Percentiles rank a stretch among this genome's conserved stretches.
Conservation (phyloP, 2,329 filamentous ascomycete genomes). For the Raffaelea albimanens region DNA sequence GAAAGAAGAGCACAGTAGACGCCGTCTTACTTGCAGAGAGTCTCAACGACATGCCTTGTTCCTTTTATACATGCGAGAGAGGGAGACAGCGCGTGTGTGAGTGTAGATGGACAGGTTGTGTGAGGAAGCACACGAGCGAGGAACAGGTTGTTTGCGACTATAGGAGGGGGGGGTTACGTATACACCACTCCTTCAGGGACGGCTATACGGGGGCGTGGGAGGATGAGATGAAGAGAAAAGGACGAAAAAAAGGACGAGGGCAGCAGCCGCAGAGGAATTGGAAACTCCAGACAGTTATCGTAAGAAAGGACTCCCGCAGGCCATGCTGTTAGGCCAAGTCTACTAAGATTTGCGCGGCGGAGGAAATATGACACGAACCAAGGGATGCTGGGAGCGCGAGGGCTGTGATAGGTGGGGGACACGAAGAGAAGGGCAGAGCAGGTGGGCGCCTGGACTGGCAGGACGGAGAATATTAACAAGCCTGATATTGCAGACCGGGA, state of each 20-base stretch:
- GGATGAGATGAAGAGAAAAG: not conserved
- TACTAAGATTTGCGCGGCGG: no score
- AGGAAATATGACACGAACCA: no score
- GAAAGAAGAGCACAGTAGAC: no score
- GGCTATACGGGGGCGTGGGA: not conserved
- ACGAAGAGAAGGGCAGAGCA: no score
- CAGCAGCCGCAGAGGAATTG: not conserved
- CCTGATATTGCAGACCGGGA: no score
- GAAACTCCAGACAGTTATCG: not conserved
- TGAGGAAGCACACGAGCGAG: not conserved
- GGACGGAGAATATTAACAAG: no score
- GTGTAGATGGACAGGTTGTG: not conserved
- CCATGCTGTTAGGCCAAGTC: no score
- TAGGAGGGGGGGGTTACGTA: not conserved
- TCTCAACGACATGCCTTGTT: not conserved
- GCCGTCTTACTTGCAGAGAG: not conserved
- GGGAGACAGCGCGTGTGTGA: not conserved
- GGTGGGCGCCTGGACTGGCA: no score
- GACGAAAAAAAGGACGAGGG: not conserved
- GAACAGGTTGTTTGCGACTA: no score
- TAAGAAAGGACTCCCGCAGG: no score
- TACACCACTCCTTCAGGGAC: not conserved
- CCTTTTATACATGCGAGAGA: not conserved
- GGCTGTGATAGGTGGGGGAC: no score
- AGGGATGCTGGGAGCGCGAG: no score